These are phyloP conservation scores for Cercospora berteroae DNA, from an alignment of 2,329 filamentous ascomycete species.

Conservation along the genomic window DNA sequence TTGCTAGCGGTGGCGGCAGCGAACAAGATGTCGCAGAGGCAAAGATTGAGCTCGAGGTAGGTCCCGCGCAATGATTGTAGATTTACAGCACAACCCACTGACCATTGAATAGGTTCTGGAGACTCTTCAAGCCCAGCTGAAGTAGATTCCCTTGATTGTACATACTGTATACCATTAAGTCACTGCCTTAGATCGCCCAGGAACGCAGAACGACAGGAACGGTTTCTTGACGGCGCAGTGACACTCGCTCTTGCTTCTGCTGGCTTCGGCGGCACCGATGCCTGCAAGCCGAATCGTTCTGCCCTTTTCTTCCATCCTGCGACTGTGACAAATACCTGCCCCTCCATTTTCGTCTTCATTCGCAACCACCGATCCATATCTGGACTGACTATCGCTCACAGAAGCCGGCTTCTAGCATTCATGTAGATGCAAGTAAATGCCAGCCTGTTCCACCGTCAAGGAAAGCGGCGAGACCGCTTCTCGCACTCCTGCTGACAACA, in stretches of 20 bases:
- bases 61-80: conserved; percentile 34
- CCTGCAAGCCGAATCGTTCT: background rate
- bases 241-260: background rate
- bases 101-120: conserved; percentile 65
- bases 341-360: background rate
- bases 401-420: background rate
- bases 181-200: conserved; percentile 1
- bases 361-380: background rate
- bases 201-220: background rate
- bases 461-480: background rate
- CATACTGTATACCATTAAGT: conserved; percentile 30
- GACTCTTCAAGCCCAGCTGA: conserved; percentile 75
- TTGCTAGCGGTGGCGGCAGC: conserved; percentile 83
- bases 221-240: background rate
- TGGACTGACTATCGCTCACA: background rate
- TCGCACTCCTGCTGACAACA: background rate
- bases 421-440: conserved; percentile 7
- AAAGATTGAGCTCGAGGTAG: conserved; percentile 94
- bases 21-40: conserved; percentile 98
- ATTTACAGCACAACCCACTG: background rate
- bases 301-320: background rate
- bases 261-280: background rate
- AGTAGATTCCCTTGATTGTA: conserved; percentile 56
- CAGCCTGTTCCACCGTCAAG: background rate
- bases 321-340: background rate